Evolutionary conservation across 352 stramenopile genomes (phyloP).

Genomic region (Phytophthora palmivora): DNA sequence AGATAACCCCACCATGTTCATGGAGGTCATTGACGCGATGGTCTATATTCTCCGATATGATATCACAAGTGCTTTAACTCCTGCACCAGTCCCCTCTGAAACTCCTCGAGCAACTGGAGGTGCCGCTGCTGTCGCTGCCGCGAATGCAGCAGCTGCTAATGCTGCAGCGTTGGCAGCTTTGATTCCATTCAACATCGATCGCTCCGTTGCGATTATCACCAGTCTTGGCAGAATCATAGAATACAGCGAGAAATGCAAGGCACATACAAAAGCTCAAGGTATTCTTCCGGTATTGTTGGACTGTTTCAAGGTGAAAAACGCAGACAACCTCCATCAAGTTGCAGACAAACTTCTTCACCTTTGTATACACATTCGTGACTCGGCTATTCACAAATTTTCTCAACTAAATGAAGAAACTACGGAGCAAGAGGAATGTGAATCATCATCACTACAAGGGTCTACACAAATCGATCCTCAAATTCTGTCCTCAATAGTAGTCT

Average conservation of each 20-base stretch:
- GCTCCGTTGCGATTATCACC: conserved; percentile 45
- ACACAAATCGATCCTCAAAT: conserved; percentile 31
- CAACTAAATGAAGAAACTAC: not conserved
- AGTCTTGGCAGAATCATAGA: conserved; percentile 63
- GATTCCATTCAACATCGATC: conserved; percentile 41
- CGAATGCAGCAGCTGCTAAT: conserved; percentile 33
- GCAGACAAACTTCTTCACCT: conserved; percentile 71
- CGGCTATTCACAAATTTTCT: not conserved
- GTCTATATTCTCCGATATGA: conserved; percentile 52
- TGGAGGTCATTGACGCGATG: conserved; percentile 43
- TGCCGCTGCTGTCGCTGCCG: conserved; percentile 25
- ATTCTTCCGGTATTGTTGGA: conserved; percentile 51
- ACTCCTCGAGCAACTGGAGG: conserved; percentile 17
- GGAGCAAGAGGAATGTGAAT: conserved; percentile 6
- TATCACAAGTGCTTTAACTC: conserved; percentile 29
- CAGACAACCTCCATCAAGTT: conserved; percentile 52
- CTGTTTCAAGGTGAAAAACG: conserved; percentile 43
- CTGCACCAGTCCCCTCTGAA: conserved; percentile 11
- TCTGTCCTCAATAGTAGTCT: conserved; percentile 21
- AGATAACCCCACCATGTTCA: conserved; percentile 15
- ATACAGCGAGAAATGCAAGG: conserved; percentile 46
- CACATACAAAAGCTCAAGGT: conserved; percentile 39
- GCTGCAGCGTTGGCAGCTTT: conserved; percentile 27
- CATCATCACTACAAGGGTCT: not conserved
- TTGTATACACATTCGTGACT: conserved; percentile 28